Percentiles rank a stretch among this genome's conserved stretches.
These are phyloP conservation scores for Collybia sordida DNA, from an alignment of 768 basidiomycete genomes.

Conservation along the genomic window DNA sequence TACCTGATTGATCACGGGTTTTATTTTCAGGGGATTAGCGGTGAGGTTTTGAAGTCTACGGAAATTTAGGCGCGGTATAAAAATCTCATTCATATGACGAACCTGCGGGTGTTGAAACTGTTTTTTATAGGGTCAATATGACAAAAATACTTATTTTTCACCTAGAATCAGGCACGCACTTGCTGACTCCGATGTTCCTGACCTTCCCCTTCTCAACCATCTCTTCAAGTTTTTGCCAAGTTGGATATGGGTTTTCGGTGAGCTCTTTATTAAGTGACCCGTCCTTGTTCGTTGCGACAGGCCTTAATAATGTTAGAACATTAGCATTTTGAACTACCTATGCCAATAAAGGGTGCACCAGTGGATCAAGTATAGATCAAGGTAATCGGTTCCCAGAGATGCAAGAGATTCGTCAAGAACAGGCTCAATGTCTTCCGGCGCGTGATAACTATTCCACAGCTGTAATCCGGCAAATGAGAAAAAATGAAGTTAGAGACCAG, in stretches of 20 bases:
- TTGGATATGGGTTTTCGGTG: conserved; percentile 70
- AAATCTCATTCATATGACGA: conserved; percentile 15
- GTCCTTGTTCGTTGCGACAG: conserved; percentile 63
- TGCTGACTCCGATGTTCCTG: conserved; percentile 82
- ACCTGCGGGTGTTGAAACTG: conserved; percentile 63
- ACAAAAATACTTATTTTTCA: not conserved
- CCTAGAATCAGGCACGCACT: conserved; percentile 39
- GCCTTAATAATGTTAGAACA: conserved; percentile 37
- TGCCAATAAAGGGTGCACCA: conserved; percentile 46
- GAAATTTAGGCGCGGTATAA: conserved; percentile 17
- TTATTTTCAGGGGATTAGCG: conserved; percentile 56
- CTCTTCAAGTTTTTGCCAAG: conserved; percentile 81
- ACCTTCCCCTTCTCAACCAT: conserved; percentile 76
- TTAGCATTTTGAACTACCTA: not conserved
- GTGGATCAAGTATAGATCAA: conserved; percentile 82
- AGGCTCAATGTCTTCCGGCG: conserved; percentile 68
- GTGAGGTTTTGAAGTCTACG: conserved; percentile 59
- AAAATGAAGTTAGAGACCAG: not conserved
- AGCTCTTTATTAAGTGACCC: conserved; percentile 43
- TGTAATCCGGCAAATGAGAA: conserved; percentile 18
- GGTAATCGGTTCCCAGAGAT: conserved; percentile 61
- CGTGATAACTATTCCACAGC: conserved; percentile 80
- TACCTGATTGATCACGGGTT: conserved; percentile 70
- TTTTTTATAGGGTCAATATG: not conserved
- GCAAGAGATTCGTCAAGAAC: conserved; percentile 59